phyloP scores from a whole-genome alignment of 129 eudicot species.

The Lonicera japonica region DNA sequence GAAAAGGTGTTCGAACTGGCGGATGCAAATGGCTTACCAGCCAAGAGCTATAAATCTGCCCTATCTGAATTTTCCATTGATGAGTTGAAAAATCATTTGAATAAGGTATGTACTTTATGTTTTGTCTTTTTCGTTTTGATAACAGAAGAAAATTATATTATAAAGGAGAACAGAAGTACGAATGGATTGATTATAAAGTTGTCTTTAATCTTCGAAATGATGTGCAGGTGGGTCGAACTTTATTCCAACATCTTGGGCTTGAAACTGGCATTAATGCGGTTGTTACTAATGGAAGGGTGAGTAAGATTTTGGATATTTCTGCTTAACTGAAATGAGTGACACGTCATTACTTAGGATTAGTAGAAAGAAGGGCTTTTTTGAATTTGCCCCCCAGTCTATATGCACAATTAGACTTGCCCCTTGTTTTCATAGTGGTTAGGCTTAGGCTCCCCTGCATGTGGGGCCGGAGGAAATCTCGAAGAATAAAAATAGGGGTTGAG shows the following conservation, averaged over 20 bases:
- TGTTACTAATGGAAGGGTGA: slow-evolving; percentile 92
- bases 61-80: slow-evolving; percentile 51
- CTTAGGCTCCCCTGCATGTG: no score
- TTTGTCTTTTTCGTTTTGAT: no score
- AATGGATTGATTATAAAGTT: neutral
- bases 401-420: no score
- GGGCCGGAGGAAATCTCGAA: no score
- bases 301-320: slow-evolving; percentile 13
- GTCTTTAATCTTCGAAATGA: no score
- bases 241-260: slow-evolving; percentile 53
- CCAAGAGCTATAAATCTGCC: slow-evolving; percentile 49
- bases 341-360: neutral
- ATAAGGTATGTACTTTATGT: slow-evolving; percentile 49
- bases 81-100: slow-evolving; percentile 40
- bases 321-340: neutral
- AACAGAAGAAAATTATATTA: no score
- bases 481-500: no score
- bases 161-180: no score
- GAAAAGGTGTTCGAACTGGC: slow-evolving; percentile 66
- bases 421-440: no score
- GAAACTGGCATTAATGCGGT: slow-evolving; percentile 67
- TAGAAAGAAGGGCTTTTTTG: neutral
- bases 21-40: slow-evolving; percentile 57
- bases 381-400: no score
- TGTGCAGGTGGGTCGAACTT: slow-evolving; percentile 58